Conservation (phyloP, 768 basidiomycete species). For the Wakefieldia striispora region DNA sequence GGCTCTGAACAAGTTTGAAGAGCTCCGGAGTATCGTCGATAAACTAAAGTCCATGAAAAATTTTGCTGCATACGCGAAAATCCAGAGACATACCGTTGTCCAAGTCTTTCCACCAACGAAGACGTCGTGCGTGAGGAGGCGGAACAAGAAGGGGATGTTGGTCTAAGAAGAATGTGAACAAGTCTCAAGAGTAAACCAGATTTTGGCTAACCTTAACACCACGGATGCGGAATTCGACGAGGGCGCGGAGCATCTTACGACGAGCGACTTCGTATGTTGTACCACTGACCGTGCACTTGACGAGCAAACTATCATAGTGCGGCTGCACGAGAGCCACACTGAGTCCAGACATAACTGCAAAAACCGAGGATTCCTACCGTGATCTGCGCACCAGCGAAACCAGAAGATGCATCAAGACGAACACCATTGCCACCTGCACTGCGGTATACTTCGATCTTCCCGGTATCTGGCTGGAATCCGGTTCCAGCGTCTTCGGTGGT, state of each 20-base stretch:
- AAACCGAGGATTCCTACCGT: conserved; percentile 55
- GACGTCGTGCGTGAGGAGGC: conserved; percentile 92
- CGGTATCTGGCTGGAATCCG: conserved; percentile 96
- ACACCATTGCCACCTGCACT: conserved; percentile 99
- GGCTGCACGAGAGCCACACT: conserved; percentile 49
- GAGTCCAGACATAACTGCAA: conserved; percentile 2
- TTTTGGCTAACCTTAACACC: conserved; percentile 76
- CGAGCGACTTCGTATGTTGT: conserved; percentile 99
- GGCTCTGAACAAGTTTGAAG: conserved; percentile 96
- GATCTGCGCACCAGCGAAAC: conserved; percentile 98
- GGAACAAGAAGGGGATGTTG: conserved; percentile 99
- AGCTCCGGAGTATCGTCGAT: conserved; percentile 99
- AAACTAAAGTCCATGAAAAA: conserved; percentile 54
- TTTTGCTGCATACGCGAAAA: background rate
- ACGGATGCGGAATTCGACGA: conserved; percentile 99
- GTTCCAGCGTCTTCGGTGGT: conserved; percentile 95
- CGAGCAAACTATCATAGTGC: conserved; percentile 96
- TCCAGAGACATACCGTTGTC: conserved; percentile 69
- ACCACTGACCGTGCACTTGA: conserved; percentile 94
- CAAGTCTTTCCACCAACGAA: conserved; percentile 97
- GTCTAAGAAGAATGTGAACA: conserved; percentile 51
- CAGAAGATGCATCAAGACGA: conserved; percentile 92
- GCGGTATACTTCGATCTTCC: conserved; percentile 99
- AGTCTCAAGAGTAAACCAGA: background rate
- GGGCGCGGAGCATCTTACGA: conserved; percentile 97